These are phyloP conservation scores for Spongospora subterranea DNA, from an alignment of 208 protist species.

Conservation along the genomic window DNA sequence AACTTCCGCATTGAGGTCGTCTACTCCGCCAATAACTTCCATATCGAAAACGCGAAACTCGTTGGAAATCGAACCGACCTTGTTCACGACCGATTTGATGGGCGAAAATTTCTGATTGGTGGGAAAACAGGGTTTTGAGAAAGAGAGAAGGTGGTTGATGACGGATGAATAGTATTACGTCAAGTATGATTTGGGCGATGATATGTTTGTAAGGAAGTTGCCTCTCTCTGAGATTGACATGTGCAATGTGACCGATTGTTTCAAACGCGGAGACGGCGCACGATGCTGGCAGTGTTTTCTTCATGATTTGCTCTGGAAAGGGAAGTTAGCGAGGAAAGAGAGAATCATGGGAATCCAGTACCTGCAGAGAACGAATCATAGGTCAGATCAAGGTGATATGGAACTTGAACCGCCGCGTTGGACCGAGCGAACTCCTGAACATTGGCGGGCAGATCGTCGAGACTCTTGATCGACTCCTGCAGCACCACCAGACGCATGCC, in stretches of 20 bases:
- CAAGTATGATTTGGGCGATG: slow-evolving; percentile 92
- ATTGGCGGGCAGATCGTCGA: neutral
- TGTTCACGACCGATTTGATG: slow-evolving; percentile 94
- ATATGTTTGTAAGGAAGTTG: slow-evolving; percentile 85
- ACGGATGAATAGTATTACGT: slow-evolving; percentile 72
- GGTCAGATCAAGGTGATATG: neutral
- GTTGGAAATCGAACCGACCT: slow-evolving; percentile 89
- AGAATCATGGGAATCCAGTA: neutral
- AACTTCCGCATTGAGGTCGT: slow-evolving; percentile 72
- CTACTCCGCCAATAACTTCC: slow-evolving; percentile 90
- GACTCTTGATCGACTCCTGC: neutral
- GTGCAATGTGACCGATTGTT: slow-evolving; percentile 88
- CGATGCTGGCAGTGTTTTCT: slow-evolving; percentile 59
- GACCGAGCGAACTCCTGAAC: neutral
- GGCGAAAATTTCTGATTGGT: slow-evolving; percentile 83
- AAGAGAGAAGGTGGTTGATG: neutral
- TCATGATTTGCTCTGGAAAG: slow-evolving; percentile 53
- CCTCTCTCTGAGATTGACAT: slow-evolving; percentile 91
- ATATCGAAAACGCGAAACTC: slow-evolving; percentile 94
- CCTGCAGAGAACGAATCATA: slow-evolving; percentile 5
- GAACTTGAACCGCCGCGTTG: neutral
- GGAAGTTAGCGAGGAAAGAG: neutral
- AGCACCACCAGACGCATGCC: neutral
- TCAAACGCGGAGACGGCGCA: slow-evolving; percentile 70
- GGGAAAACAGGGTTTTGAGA: slow-evolving; percentile 38